Evolutionary conservation across 441 rosid species (phyloP).

Genomic region (Theobroma grandiflorum): DNA sequence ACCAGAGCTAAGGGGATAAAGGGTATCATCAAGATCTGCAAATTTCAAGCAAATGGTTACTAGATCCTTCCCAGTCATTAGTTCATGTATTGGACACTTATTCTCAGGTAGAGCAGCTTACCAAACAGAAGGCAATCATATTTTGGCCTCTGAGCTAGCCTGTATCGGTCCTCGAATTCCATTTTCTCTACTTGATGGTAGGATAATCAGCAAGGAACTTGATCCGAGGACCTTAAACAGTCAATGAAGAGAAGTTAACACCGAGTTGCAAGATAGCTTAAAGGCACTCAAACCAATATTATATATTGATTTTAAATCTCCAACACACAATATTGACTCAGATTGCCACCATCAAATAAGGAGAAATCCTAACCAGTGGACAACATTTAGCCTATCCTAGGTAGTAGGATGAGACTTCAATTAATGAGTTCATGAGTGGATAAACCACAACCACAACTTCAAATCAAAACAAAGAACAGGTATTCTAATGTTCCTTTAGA

Average conservation of each 20-base stretch:
- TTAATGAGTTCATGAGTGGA: conserved; percentile 33
- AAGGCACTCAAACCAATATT: conserved; percentile 27
- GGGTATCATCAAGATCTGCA: conserved; percentile 95
- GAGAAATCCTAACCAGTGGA: conserved; percentile 35
- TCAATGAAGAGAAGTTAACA: conserved; percentile 35
- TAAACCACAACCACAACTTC: conserved; percentile 39
- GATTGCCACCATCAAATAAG: conserved; percentile 38
- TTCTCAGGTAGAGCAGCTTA: conserved; percentile 31
- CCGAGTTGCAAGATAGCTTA: conserved; percentile 29
- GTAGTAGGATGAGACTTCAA: conserved; percentile 25
- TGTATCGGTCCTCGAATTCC: conserved; percentile 63
- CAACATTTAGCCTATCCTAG: conserved; percentile 26
- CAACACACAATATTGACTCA: conserved; percentile 23
- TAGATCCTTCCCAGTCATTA: neutral
- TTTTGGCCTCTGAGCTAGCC: conserved; percentile 52
- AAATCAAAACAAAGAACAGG: conserved; percentile 21
- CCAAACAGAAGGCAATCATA: conserved; percentile 90
- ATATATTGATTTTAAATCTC: conserved; percentile 36
- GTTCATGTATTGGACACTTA: neutral
- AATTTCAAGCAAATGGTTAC: conserved; percentile 22
- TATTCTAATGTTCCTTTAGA: neutral
- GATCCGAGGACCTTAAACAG: conserved; percentile 45
- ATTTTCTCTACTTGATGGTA: conserved; percentile 37
- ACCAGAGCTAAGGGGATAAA: conserved; percentile 83
- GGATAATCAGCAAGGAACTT: conserved; percentile 8